Percentiles rank a stretch among this genome's conserved stretches.
These are phyloP conservation scores for Diaporthe aspalathi DNA, from an alignment of 2,329 filamentous ascomycete species.

Conservation along the genomic window DNA sequence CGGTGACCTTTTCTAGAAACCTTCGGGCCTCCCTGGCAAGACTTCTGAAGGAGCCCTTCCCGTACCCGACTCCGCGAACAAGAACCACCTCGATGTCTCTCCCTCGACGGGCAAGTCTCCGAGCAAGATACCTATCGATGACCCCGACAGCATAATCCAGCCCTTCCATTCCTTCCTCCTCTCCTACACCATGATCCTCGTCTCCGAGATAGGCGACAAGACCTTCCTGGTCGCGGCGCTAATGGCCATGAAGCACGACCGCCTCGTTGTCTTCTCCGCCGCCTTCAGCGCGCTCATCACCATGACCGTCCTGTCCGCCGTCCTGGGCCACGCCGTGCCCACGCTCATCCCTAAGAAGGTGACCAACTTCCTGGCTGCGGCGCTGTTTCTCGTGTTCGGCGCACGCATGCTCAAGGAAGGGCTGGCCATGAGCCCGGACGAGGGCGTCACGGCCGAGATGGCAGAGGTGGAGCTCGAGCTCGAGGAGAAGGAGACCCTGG, in stretches of 20 bases:
- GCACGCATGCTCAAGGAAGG: constrained; percentile 86
- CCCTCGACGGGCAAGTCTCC: constrained; percentile 45
- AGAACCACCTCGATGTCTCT: constrained; percentile 69
- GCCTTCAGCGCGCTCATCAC: constrained; percentile 91
- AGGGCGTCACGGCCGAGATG: constrained; percentile 97
- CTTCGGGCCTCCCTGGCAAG: constrained; percentile 81
- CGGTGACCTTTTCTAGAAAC: constrained; percentile 69
- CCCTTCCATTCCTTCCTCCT: constrained; percentile 90
- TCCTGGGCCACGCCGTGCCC: constrained; percentile 92
- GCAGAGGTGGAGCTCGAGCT: constrained; percentile 95
- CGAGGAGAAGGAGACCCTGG: constrained; percentile 88
- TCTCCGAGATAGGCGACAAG: constrained; percentile 98
- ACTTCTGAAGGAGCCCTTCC: constrained; percentile 80
- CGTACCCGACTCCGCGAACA: constrained; percentile 73
- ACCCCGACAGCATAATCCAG: constrained; percentile 73
- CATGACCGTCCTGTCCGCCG: constrained; percentile 95
- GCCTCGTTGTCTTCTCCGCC: constrained; percentile 91
- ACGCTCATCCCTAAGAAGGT: constrained; percentile 89
- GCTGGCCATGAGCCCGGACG: constrained; percentile 86
- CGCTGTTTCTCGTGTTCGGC: constrained; percentile 91
- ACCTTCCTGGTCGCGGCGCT: constrained; percentile 96
- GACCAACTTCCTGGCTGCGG: constrained; percentile 87
- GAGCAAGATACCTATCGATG: constrained; percentile 52
- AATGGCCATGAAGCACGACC: constrained; percentile 99
- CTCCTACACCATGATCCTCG: constrained; percentile 95